phyloP scores from a whole-genome alignment of 163 green algal genomes.

The Scenedesmus sp. region DNA sequence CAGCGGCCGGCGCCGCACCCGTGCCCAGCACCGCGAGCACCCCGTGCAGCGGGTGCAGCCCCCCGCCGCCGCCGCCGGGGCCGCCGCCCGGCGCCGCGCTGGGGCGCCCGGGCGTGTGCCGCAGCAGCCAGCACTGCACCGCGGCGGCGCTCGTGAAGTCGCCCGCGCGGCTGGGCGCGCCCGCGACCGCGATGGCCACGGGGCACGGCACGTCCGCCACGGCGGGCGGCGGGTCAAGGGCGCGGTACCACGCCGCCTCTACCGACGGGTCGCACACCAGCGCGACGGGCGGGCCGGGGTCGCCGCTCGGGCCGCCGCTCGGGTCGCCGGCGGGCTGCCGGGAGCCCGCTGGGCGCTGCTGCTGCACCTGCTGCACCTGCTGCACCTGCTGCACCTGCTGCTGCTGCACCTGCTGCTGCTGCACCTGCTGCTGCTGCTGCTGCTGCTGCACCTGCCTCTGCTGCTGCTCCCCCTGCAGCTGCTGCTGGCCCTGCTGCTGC shows the following conservation, averaged over 20 bases:
- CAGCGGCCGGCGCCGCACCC: not conserved
- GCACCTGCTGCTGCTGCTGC: not conserved
- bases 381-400: conserved; percentile 5
- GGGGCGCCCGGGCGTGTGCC: not conserved
- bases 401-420: too few species aligned
- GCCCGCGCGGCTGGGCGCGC: not conserved
- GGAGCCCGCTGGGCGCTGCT: too few species aligned
- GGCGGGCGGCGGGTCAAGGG: not conserved
- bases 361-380: too few species aligned
- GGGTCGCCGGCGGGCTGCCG: too few species aligned
- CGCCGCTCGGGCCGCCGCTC: too few species aligned
- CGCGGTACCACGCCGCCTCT: conserved; percentile 25
- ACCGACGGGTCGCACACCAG: conserved; percentile 16
- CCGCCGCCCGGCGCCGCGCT: not conserved
- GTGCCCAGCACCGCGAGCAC: conserved; percentile 17
- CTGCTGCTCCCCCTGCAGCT: not conserved
- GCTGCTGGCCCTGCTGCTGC: conserved; percentile 18
- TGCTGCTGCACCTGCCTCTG: not conserved
- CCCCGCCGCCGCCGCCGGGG: not conserved
- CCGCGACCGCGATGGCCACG: conserved; percentile 4
- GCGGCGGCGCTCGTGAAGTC: not conserved
- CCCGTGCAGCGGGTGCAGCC: not conserved
- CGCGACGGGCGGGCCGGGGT: not conserved
- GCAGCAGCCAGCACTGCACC: conserved; percentile 19
- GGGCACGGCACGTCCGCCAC: conserved; percentile 9